Percentiles rank a stretch among this genome's conserved stretches.
phyloP scores from a whole-genome alignment of 305 asterid species.

The Solanum aculeatissimum region DNA sequence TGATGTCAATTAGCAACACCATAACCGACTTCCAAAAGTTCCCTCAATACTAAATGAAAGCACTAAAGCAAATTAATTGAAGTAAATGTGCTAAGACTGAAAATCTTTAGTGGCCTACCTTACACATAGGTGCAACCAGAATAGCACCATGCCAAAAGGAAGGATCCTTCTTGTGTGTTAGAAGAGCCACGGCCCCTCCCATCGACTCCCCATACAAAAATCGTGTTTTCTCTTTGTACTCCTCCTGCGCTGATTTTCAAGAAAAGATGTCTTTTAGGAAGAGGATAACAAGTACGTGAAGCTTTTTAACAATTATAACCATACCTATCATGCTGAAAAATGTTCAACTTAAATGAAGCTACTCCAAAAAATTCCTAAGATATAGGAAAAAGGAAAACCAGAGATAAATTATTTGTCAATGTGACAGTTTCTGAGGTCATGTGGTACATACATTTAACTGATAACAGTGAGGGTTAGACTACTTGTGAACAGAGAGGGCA shows the following conservation, averaged over 20 bases:
- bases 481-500: not conserved
- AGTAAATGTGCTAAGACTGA: not conserved
- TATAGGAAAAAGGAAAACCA: not conserved
- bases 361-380: not conserved
- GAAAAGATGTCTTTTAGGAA: not conserved
- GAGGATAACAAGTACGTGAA: not conserved
- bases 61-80: not conserved
- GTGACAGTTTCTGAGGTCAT: not conserved
- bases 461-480: not conserved
- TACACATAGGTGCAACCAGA: slow-evolving; percentile 96
- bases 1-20: not conserved
- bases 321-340: not conserved
- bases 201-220: slow-evolving; percentile 92
- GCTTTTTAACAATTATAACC: not conserved
- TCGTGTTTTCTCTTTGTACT: slow-evolving; percentile 48
- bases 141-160: slow-evolving; percentile 89
- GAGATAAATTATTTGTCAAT: not conserved
- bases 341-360: not conserved
- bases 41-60: not conserved
- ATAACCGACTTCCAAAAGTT: not conserved
- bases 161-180: slow-evolving; percentile 73
- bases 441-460: not conserved
- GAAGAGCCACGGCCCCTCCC: slow-evolving; percentile 93
- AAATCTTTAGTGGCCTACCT: slow-evolving; percentile 28
- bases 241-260: slow-evolving; percentile 47